Conservation (phyloP, 1,284 basidiomycete species). For the Boletus semigastroideus region DNA sequence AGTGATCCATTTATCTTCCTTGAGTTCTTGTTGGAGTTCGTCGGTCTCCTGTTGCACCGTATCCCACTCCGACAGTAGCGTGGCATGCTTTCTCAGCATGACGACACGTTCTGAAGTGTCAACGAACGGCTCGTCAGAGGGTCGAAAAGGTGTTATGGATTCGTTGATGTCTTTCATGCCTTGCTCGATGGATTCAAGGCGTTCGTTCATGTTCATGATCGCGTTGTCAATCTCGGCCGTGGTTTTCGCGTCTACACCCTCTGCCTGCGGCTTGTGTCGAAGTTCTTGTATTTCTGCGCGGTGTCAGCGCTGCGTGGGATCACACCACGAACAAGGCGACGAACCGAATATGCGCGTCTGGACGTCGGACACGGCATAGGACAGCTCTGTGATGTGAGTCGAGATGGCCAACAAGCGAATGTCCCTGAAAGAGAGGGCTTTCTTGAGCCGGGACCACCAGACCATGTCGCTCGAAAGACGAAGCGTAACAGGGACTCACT, state of each 20-base stretch:
- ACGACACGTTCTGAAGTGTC: constrained; percentile 48
- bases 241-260: constrained; percentile 49
- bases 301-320: constrained; percentile 10
- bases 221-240: constrained; percentile 77
- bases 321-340: constrained; percentile 7
- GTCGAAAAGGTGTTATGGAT: constrained; percentile 58
- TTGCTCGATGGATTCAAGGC: constrained; percentile 69
- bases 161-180: constrained; percentile 68
- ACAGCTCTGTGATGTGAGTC: constrained; percentile 81
- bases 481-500: constrained; percentile 40
- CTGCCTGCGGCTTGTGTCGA: constrained; percentile 72
- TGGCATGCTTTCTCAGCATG: constrained; percentile 68
- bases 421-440: constrained; percentile 47
- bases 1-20: constrained; percentile 94
- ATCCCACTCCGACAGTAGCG: constrained; percentile 75
- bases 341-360: constrained; percentile 84
- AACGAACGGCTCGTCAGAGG: constrained; percentile 42
- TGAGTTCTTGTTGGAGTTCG: constrained; percentile 83
- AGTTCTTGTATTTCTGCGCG: constrained; percentile 78
- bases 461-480: constrained; percentile 17
- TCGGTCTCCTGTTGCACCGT: constrained; percentile 79
- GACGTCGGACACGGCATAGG: constrained; percentile 80
- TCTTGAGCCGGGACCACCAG: constrained; percentile 32
- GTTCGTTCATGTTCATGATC: constrained; percentile 75
- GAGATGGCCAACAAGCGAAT: constrained; percentile 72